Percentiles rank a stretch among this genome's conserved stretches.
Evolutionary conservation across 1,139 yeast species (phyloP).

Genomic region (Blastobotrys illinoisensis): DNA sequence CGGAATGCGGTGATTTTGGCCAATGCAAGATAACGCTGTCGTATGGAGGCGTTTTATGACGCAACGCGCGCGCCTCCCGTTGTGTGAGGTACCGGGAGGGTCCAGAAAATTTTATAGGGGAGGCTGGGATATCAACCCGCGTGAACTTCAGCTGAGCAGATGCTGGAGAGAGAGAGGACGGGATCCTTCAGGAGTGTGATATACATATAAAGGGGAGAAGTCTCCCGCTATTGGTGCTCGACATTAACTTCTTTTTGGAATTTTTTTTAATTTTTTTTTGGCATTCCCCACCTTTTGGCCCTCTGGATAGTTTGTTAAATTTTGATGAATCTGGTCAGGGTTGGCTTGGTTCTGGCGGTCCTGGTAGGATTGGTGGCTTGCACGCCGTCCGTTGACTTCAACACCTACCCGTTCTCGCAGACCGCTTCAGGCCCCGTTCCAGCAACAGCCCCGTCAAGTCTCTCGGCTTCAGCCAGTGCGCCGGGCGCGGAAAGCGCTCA

Average conservation of each 20-base stretch:
- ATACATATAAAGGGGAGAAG: not conserved
- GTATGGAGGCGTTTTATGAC: not conserved
- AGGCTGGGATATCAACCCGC: not conserved
- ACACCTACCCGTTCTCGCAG: conserved; percentile 8
- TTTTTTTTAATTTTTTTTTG: too few species aligned
- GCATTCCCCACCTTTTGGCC: too few species aligned
- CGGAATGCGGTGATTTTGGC: too few species aligned
- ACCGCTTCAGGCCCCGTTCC: not conserved
- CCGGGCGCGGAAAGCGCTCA: conserved; percentile 1
- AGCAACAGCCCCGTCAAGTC: not conserved
- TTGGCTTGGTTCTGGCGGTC: not conserved
- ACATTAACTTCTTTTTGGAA: not conserved
- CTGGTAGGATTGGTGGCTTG: not conserved
- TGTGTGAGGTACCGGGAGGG: not conserved
- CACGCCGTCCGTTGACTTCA: conserved; percentile 7
- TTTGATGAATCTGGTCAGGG: not conserved
- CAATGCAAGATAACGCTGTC: too few species aligned
- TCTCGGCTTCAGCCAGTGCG: conserved; percentile 1
- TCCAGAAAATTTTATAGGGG: not conserved
- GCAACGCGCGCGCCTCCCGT: not conserved
- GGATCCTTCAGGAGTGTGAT: not conserved
- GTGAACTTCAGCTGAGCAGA: not conserved
- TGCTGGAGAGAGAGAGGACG: not conserved
- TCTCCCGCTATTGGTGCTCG: not conserved
- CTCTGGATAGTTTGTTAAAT: too few species aligned